Conservation (phyloP, 2,329 filamentous ascomycete species). For the Aspergillus oerlinghausenensis region DNA sequence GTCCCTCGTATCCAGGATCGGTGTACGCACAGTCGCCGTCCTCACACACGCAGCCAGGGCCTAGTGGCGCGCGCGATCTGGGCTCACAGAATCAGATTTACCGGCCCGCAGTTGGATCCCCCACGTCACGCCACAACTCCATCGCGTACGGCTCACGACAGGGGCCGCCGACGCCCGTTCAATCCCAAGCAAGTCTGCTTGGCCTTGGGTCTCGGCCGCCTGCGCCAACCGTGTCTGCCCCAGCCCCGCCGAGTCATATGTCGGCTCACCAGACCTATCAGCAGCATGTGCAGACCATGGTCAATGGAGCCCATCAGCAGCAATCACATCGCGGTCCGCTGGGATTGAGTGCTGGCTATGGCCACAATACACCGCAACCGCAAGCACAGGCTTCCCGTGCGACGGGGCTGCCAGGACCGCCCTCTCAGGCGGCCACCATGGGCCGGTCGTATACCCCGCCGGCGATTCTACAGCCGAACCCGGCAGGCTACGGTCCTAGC, state of each 20-base stretch:
- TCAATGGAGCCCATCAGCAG: slow-evolving; percentile 32
- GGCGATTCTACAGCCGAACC: slow-evolving; percentile 26
- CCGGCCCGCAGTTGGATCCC: slow-evolving; percentile 25
- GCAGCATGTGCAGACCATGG: slow-evolving; percentile 36
- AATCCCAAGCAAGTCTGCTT: slow-evolving; percentile 26
- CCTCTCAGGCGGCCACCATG: slow-evolving; percentile 23
- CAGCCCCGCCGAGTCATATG: slow-evolving; percentile 15
- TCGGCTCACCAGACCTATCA: slow-evolving; percentile 29
- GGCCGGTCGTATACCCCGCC: slow-evolving; percentile 40
- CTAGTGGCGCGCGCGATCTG: slow-evolving; percentile 28
- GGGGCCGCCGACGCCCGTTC: slow-evolving; percentile 27
- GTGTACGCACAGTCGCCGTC: slow-evolving; percentile 27
- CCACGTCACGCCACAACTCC: slow-evolving; percentile 26
- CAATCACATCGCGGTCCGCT: slow-evolving; percentile 31
- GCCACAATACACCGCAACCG: slow-evolving; percentile 33
- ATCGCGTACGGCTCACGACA: slow-evolving; percentile 29
- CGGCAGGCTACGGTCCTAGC: slow-evolving; percentile 24
- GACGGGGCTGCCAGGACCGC: slow-evolving; percentile 19
- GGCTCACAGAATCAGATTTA: slow-evolving; percentile 21
- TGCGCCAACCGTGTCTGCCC: slow-evolving; percentile 14
- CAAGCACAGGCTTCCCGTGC: slow-evolving; percentile 24
- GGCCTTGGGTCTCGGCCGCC: slow-evolving; percentile 27
- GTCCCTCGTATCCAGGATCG: slow-evolving; percentile 23
- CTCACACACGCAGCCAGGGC: slow-evolving; percentile 19
- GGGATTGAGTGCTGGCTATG: slow-evolving; percentile 26